Evolutionary conservation across 2,329 filamentous ascomycete genomes (phyloP).

Genomic region (Hypomyces perniciosus): DNA sequence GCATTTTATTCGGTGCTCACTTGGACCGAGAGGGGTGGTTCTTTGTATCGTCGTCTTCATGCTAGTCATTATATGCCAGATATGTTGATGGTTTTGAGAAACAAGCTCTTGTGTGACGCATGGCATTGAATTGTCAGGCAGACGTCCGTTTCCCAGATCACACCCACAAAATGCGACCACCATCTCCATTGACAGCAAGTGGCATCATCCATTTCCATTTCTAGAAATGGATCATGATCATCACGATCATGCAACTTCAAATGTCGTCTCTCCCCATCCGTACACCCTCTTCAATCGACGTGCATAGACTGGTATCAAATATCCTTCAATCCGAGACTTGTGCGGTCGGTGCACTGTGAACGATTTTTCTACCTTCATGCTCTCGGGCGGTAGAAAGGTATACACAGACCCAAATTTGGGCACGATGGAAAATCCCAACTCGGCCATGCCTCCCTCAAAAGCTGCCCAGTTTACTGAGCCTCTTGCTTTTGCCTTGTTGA

Average conservation of each 20-base stretch:
- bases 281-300: conserved; percentile 24
- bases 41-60: no score
- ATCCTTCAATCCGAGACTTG: conserved; percentile 29
- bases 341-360: conserved; percentile 35
- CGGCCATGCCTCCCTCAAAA: conserved; percentile 37
- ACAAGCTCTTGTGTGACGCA: no score
- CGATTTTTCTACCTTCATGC: conserved; percentile 20
- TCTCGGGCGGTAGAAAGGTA: conserved; percentile 30
- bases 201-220: background rate
- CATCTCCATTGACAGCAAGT: no score
- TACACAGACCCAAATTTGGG: conserved; percentile 38
- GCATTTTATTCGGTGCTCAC: no score
- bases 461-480: conserved; percentile 29
- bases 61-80: no score
- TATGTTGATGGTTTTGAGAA: no score
- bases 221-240: background rate
- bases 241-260: background rate
- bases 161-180: no score
- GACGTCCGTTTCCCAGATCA: background rate
- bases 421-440: conserved; percentile 35
- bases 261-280: background rate
- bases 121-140: no score
- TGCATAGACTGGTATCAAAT: conserved; percentile 22
- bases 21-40: no score
- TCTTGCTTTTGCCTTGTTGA: conserved; percentile 24